Conservation (phyloP, 2,329 filamentous ascomycete genomes). For the Capronia epimyces region DNA sequence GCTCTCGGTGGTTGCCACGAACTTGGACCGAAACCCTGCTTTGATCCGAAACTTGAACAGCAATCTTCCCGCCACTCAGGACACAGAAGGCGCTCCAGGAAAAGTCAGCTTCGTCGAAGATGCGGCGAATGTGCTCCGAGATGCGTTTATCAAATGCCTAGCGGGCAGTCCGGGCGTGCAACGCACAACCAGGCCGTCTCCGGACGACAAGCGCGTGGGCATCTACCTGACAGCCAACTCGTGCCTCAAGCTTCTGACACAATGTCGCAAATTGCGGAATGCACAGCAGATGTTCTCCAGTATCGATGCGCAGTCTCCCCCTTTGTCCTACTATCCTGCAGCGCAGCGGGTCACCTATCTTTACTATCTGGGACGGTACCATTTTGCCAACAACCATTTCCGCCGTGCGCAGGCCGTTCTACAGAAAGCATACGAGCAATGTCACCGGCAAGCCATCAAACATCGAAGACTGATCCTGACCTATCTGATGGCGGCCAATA, state of each 20-base stretch:
- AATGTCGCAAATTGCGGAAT: constrained; percentile 75
- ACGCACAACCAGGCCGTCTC: constrained; percentile 45
- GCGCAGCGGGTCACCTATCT: constrained; percentile 86
- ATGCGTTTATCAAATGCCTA: constrained; percentile 84
- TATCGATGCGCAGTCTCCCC: constrained; percentile 76
- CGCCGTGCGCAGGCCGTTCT: constrained; percentile 68
- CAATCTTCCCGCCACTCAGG: constrained; percentile 36
- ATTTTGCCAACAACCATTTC: constrained; percentile 80
- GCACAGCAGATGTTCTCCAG: constrained; percentile 86
- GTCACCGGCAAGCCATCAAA: constrained; percentile 51
- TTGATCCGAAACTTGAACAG: constrained; percentile 56
- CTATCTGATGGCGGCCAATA: constrained; percentile 75
- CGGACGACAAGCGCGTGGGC: constrained; percentile 77
- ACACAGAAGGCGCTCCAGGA: constrained; percentile 55
- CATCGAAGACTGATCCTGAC: constrained; percentile 77
- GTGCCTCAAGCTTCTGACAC: constrained; percentile 80
- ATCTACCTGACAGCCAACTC: constrained; percentile 92
- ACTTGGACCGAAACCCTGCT: constrained; percentile 72
- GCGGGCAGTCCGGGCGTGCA: constrained; percentile 52
- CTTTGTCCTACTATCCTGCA: constrained; percentile 73
- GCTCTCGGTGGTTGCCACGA: constrained; percentile 76
- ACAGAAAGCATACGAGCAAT: constrained; percentile 74
- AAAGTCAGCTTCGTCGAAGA: constrained; percentile 77
- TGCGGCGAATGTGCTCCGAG: constrained; percentile 81
- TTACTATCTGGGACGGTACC: constrained; percentile 88